Percentiles rank a stretch among this genome's conserved stretches.
Evolutionary conservation across 805 yeast species (phyloP).

Genomic region (Pichia phayaonensis): DNA sequence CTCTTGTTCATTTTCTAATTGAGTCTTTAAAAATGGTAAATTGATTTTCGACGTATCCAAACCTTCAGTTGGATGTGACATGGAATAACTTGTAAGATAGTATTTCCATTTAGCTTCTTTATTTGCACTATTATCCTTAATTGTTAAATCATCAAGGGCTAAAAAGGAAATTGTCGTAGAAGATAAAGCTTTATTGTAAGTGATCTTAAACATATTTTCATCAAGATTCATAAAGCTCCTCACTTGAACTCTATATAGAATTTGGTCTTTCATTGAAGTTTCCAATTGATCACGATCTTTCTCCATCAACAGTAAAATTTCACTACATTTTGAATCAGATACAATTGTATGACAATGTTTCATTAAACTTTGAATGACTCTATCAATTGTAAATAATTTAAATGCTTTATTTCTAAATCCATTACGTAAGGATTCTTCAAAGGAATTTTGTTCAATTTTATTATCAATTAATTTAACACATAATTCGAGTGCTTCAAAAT

Average conservation of each 20-base stretch:
- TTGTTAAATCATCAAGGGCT: slow-evolving; percentile 81
- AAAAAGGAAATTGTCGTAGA: slow-evolving; percentile 71
- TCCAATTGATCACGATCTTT: slow-evolving; percentile 56
- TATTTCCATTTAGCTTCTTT: slow-evolving; percentile 86
- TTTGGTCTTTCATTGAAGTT: slow-evolving; percentile 81
- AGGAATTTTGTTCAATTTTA: slow-evolving; percentile 87
- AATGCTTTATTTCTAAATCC: slow-evolving; percentile 91
- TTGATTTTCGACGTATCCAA: slow-evolving; percentile 68
- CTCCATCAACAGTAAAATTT: slow-evolving; percentile 75
- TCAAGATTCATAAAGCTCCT: slow-evolving; percentile 70
- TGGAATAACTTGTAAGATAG: slow-evolving; percentile 83
- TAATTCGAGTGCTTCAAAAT: slow-evolving; percentile 67
- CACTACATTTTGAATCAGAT: slow-evolving; percentile 72
- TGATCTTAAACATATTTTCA: slow-evolving; percentile 88
- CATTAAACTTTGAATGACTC: slow-evolving; percentile 73
- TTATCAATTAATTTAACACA: slow-evolving; percentile 79
- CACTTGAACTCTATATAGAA: slow-evolving; percentile 81
- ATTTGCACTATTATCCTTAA: slow-evolving; percentile 49
- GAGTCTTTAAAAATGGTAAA: slow-evolving; percentile 68
- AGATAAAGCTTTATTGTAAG: slow-evolving; percentile 47
- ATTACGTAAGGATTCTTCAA: slow-evolving; percentile 91
- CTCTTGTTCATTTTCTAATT: slow-evolving; percentile 41
- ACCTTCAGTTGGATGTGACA: slow-evolving; percentile 97
- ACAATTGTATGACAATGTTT: slow-evolving; percentile 85
- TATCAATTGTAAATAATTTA: slow-evolving; percentile 87